phyloP scores from a whole-genome alignment of 257 asterid species.

The Gentiana dahurica region DNA sequence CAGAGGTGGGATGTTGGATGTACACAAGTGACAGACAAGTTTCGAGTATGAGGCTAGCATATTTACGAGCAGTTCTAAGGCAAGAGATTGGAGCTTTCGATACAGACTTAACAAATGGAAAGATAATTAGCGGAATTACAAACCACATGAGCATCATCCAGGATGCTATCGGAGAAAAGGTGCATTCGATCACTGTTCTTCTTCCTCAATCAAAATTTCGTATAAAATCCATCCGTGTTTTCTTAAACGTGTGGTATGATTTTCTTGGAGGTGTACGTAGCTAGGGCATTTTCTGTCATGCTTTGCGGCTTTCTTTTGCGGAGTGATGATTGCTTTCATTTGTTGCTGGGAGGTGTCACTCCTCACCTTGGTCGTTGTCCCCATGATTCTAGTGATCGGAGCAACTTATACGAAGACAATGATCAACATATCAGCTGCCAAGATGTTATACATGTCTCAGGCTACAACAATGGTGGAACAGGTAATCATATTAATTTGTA shows the following conservation, averaged over 20 bases:
- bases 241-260: too few relatives aligned
- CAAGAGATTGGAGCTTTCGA: slow-evolving; percentile 79
- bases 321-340: slow-evolving; percentile 61
- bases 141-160: slow-evolving; percentile 65
- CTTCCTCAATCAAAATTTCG: background rate
- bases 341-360: slow-evolving; percentile 84
- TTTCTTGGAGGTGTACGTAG: slow-evolving; percentile 16
- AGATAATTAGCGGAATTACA: slow-evolving; percentile 57
- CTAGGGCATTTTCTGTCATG: slow-evolving; percentile 74
- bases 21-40: slow-evolving; percentile 75
- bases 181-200: slow-evolving; percentile 7
- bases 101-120: slow-evolving; percentile 59
- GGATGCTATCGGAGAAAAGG: slow-evolving; percentile 90
- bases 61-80: slow-evolving; percentile 41
- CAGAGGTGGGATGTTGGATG: slow-evolving; percentile 95
- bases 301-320: slow-evolving; percentile 61
- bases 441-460: slow-evolving; percentile 51
- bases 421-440: slow-evolving; percentile 46
- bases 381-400: slow-evolving; percentile 57
- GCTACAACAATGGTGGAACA: slow-evolving; percentile 79
- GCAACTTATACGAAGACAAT: slow-evolving; percentile 60
- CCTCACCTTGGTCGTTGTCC: slow-evolving; percentile 60
- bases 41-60: slow-evolving; percentile 48
- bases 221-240: background rate
- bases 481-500: slow-evolving; percentile 21